Base-by-base conservation (phyloP, 805 yeast species). In the Pichia paraexigua region DNA sequence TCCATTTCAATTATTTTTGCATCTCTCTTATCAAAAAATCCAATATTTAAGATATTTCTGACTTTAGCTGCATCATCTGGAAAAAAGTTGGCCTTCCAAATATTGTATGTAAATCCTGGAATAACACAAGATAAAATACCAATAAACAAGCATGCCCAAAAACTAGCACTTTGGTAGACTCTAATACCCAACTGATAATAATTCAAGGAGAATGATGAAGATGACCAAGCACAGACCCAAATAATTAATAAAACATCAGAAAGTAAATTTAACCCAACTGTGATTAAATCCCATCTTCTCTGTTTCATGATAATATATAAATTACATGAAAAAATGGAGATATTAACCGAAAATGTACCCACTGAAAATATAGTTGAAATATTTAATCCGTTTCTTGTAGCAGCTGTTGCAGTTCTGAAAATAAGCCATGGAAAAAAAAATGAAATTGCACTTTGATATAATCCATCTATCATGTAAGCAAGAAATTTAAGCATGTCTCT, bases 181-280 rank as follows among this genome's bases (percentile, higher is more conserved):
- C 82, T 79, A 2, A 79, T 64, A 2, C 86, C 94, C 24, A 85
- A 79, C 53, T 76, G 73, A 66, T 79, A 87, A 58, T 82, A 83
- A 59, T 81, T 86, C n/a, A 48, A 44, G 10, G 87, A 75, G 51
- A 70, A 66, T 2, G 44, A 27, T 9, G 76, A 65, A 5, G 80
- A 67, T 30, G 89, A 77, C 84, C 91, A 87, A 22, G 82, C 78
- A n/a, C 92, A 91, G 5, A 87, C 79, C 95, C 95, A 87, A 62
- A 81, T 77, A 58, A 76, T 84, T 18, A 85, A 72, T 43, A 85
- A 57, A 54, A 83, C 63, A 49, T 74, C 73, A 15, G 89, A 82
- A 45, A 87, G 61, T 1, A 75, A 68, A 51, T 71, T 69, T 54
- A 84, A 74, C 24, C 80, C 61, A 27, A 76, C 48, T 20, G 86